These are phyloP conservation scores for Coemansia sp. DNA, from an alignment of 192 early-diverging fungal genomes.

Conservation along the genomic window DNA sequence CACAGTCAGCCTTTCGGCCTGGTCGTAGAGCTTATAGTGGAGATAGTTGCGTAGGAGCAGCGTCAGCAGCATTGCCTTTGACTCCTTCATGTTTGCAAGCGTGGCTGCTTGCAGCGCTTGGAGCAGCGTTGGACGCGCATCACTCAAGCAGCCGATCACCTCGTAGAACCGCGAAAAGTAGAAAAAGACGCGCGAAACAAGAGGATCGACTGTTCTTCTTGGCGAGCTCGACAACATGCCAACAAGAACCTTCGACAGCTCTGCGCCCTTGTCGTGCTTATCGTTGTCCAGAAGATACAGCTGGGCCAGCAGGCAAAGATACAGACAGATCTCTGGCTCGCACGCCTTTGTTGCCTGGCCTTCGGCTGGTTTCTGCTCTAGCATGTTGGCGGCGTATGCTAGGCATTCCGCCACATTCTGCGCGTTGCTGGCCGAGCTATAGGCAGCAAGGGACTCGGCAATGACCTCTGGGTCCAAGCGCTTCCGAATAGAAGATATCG, in stretches of 20 bases:
- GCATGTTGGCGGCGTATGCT: slow-evolving; percentile 4
- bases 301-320: slow-evolving; percentile 77
- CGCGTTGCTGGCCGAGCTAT: slow-evolving; percentile 27
- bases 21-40: slow-evolving; percentile 93
- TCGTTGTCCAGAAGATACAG: slow-evolving; percentile 81
- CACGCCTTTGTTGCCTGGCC: slow-evolving; percentile 29
- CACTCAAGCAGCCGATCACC: slow-evolving; percentile 64
- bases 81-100: slow-evolving; percentile 84
- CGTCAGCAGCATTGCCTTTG: slow-evolving; percentile 85
- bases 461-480: slow-evolving; percentile 68
- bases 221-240: slow-evolving; percentile 66
- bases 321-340: slow-evolving; percentile 82
- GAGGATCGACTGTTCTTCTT: slow-evolving; percentile 85
- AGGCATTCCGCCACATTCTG: slow-evolving; percentile 30
- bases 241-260: slow-evolving; percentile 66
- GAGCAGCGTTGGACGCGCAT: slow-evolving; percentile 74
- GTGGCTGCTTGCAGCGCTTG: slow-evolving; percentile 89
- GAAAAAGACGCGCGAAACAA: slow-evolving; percentile 89
- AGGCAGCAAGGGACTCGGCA: slow-evolving; percentile 58
- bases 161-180: slow-evolving; percentile 94
- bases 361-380: slow-evolving; percentile 17
- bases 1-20: slow-evolving; percentile 94
- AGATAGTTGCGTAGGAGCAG: slow-evolving; percentile 90
- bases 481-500: slow-evolving; percentile 76
- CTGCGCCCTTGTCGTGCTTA: slow-evolving; percentile 66